Evolutionary conservation across 305 asterid genomes (phyloP), one percentile per base, ranked within the genome.

Genomic region (Ilex paraguariensis): DNA sequence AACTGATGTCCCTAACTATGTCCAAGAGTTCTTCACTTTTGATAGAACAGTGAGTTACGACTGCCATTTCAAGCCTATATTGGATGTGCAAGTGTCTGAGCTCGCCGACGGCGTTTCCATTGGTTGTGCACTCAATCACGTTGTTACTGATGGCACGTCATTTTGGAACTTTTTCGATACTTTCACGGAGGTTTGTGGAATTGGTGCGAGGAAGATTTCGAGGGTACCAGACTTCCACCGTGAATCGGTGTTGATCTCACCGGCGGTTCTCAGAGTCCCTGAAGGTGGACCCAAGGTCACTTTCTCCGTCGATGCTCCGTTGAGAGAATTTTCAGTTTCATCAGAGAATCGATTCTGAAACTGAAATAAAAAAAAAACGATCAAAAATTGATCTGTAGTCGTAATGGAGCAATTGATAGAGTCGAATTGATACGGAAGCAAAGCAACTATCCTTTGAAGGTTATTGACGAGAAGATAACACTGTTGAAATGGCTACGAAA

Each of bases 101-200:
- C 59, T 81, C 2, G 74, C 70, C 3, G 86, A 81, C 67, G 86
- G 83, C 30, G 68, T 81, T 28, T 81, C 77, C 59, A 65, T 81
- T 10, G 86, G 86, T 14, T 81, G 81, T 54, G 11, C 83, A 46
- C 77, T 77, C 10, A 81, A 81, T 67, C 86, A 81, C 70, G 77
- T 83, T 40, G 86, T 81, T 5, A 54, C 68, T 0, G 86, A 81
- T 42, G 86, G 86, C n/a, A n/a, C n/a, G n/a, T n/a, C n/a, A n/a
- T n/a, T n/a, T n/a, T n/a, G n/a, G n/a, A n/a, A n/a, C n/a, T 81
- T 81, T 62, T 81, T 81, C 68, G 77, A n/a, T n/a, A n/a, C n/a
- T n/a, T n/a, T n/a, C n/a, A n/a, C n/a, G n/a, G n/a, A n/a, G n/a
- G n/a, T n/a, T n/a, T n/a, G n/a, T 46, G 51, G 51, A 46, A 46